Evolutionary conservation across 2,329 filamentous ascomycete species (phyloP), one percentile per base, ranked within the genome.

Genomic region (Talaromyces sp.): DNA sequence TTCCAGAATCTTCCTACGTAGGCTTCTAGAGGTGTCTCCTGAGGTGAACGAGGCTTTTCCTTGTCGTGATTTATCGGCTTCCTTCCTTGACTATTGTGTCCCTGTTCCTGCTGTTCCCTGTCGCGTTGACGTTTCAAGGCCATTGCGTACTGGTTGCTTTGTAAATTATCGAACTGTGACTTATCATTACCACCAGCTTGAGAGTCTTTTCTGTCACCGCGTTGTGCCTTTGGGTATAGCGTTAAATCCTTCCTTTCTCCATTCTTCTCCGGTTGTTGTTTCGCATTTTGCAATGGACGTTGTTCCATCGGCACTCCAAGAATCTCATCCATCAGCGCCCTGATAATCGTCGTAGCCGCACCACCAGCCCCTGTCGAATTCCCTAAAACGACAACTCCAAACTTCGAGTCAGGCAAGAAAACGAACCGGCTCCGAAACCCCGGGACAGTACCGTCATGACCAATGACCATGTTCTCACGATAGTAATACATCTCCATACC

Each of bases 401-500:
- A 56, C 5, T 31, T 31, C 35, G 44, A n/a, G 12, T 61, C 59
- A 33, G 59, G 59, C 37, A 61, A 16, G 4, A 61, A 61, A 12
- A 61, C n/a, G 42, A 61, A 61, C 6, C 35, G 57, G 37, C 66
- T 70, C 2, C 63, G 67, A 37, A 70, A 75, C 11, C 74, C 73
- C 1, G 62, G 16, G n/a, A 72, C 66, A 3, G 48, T 44, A 1
- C 74, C 73, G 37, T 73, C 67, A 35, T 75, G 74, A 1, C 63
- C 60, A 16, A 75, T 59, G 40, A 76, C 66, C 64, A 67, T 64
- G 46, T 67, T 58, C 3, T 72, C 72, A 14, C 68, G 67, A 60
- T 76, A 73, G 58, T 63, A 72, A 25, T 67, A 67, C 7, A 68
- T 60, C 23, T 72, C 71, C 67, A 66, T 66, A 0, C 73, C 74